Conservation (phyloP, 2,329 filamentous ascomycete genomes). For the Zymoseptoria pseudotritici region DNA sequence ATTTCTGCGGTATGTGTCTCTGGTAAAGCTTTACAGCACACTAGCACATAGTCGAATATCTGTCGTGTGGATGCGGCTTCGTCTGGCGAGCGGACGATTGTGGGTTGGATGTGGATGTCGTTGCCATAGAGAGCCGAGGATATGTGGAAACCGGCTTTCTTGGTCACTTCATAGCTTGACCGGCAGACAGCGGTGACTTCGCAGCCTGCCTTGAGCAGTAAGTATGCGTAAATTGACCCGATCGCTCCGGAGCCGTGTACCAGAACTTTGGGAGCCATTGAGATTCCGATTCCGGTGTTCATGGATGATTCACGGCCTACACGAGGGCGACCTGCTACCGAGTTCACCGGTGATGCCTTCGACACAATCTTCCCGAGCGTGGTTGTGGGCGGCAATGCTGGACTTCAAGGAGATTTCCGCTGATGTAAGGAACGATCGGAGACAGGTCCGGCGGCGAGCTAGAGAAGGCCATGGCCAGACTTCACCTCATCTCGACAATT, state of each 20-base stretch:
- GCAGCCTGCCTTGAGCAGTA: constrained; percentile 33
- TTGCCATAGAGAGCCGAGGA: constrained; percentile 32
- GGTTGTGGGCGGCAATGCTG: too few species aligned
- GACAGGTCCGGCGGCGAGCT: too few species aligned
- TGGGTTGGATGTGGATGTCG: constrained; percentile 31
- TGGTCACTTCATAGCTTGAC: constrained; percentile 39
- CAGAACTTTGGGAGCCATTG: constrained; percentile 28
- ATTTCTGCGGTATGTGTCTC: constrained; percentile 28
- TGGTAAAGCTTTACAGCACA: constrained; percentile 42
- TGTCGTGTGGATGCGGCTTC: constrained; percentile 27
- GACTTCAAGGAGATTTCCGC: too few species aligned
- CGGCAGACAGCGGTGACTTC: constrained; percentile 39
- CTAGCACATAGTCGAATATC: constrained; percentile 42
- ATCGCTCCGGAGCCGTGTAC: constrained; percentile 40
- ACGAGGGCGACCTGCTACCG: too few species aligned
- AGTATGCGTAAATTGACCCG: constrained; percentile 37
- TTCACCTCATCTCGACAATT: too few species aligned
- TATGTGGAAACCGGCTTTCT: constrained; percentile 35
- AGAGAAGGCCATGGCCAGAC: too few species aligned
- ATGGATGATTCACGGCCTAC: too few species aligned
- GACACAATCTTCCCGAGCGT: too few species aligned
- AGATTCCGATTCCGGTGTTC: too few species aligned
- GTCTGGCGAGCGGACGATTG: constrained; percentile 29
- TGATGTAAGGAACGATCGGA: too few species aligned
- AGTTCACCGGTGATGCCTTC: too few species aligned